Percentiles rank a stretch among this genome's conserved stretches.
Evolutionary conservation across 2,329 filamentous ascomycete genomes (phyloP).

Genomic region (Botrytis aclada): DNA sequence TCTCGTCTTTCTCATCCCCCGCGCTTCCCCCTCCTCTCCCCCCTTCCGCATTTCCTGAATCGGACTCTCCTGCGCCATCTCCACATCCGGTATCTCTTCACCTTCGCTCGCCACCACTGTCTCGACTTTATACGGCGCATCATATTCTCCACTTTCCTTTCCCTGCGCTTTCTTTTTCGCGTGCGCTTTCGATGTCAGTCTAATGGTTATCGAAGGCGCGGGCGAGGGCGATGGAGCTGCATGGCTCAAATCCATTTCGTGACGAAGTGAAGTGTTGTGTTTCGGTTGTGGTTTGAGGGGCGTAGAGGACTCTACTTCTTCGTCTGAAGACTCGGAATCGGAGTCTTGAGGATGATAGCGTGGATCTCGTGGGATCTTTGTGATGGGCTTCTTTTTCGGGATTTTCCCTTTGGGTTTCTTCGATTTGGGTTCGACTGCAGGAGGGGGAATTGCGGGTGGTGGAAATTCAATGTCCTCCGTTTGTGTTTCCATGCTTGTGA

Average conservation of each 20-base stretch:
- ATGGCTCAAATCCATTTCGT: neutral
- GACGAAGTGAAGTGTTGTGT: neutral
- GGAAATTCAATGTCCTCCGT: neutral
- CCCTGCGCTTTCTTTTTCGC: neutral
- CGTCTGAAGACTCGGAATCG: neutral
- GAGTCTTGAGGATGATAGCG: neutral
- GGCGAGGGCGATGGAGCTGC: neutral
- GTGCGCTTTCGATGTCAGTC: neutral
- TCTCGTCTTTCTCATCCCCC: conserved; percentile 7
- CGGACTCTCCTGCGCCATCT: neutral
- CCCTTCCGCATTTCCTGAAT: neutral
- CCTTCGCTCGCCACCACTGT: neutral
- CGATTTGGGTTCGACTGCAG: too few relatives aligned
- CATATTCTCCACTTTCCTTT: neutral
- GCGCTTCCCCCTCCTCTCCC: too few relatives aligned
- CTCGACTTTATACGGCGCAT: neutral
- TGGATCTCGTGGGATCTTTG: neutral
- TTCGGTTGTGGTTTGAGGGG: neutral
- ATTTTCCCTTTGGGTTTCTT: neutral
- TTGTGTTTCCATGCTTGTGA: neutral
- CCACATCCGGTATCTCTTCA: neutral
- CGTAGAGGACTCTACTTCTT: neutral
- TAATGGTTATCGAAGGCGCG: neutral
- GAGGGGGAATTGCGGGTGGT: too few relatives aligned
- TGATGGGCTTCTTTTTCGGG: neutral